Evolutionary conservation across 2,329 filamentous ascomycete species (phyloP).

Genomic region (Akanthomyces lecanii): DNA sequence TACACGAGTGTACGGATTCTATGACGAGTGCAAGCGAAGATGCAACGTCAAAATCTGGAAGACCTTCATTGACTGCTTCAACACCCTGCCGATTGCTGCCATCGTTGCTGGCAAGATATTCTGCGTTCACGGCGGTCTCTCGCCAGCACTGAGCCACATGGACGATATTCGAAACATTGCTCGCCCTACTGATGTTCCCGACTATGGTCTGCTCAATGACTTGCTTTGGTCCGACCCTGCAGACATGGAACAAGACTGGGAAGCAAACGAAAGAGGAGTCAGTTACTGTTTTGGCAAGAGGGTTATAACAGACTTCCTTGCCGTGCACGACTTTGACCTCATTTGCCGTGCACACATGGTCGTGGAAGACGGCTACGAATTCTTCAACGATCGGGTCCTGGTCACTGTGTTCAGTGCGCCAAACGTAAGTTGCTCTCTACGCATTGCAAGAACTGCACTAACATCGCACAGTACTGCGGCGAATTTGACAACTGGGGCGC

Average conservation of each 20-base stretch:
- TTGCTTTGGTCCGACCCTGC: conserved; percentile 96
- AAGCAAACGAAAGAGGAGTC: conserved; percentile 92
- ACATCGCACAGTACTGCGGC: conserved; percentile 74
- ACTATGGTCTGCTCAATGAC: conserved; percentile 93
- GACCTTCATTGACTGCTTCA: conserved; percentile 95
- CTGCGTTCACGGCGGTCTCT: conserved; percentile 92
- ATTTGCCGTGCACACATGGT: conserved; percentile 99
- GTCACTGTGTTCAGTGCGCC: conserved; percentile 98
- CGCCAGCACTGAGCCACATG: conserved; percentile 91
- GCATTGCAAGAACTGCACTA: conserved; percentile 22
- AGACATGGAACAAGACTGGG: conserved; percentile 98
- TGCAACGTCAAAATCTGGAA: conserved; percentile 99
- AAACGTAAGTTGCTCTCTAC: conserved; percentile 62
- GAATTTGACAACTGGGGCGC: conserved; percentile 99
- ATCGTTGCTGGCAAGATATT: conserved; percentile 98
- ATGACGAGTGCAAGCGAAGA: conserved; percentile 94
- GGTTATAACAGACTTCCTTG: conserved; percentile 93
- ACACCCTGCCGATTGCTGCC: conserved; percentile 89
- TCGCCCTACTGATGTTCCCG: conserved; percentile 91
- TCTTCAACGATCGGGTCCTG: conserved; percentile 90
- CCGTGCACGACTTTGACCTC: conserved; percentile 92
- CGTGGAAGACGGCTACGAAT: conserved; percentile 97
- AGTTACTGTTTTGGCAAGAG: conserved; percentile 99
- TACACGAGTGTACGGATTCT: conserved; percentile 93
- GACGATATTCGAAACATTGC: conserved; percentile 97